Percentiles rank a stretch among this genome's conserved stretches.
These are phyloP conservation scores for Cucurbita pepo DNA, from an alignment of 306 rosid species.

Conservation along the genomic window DNA sequence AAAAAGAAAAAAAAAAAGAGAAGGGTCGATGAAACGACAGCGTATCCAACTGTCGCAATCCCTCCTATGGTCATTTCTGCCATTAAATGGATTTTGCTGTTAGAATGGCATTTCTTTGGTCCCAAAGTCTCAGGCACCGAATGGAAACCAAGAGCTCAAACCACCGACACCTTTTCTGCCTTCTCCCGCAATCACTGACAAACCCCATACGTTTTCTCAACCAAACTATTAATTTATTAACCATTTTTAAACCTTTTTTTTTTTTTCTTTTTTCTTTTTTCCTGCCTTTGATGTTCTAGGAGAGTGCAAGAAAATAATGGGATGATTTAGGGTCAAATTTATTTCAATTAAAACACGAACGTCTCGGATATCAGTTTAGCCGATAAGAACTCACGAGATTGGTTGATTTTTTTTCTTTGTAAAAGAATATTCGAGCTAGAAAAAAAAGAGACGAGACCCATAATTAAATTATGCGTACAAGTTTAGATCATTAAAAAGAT, in stretches of 20 bases:
- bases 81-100: not conserved
- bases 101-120: slow-evolving; percentile 10
- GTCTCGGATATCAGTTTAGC: no score
- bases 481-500: no score
- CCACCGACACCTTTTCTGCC: slow-evolving; percentile 30
- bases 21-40: not conserved
- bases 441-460: no score
- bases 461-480: no score
- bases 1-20: not conserved
- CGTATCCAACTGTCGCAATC: slow-evolving; percentile 3
- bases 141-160: slow-evolving; percentile 24
- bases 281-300: not conserved
- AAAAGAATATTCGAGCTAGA: no score
- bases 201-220: not conserved
- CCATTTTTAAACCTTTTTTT: not conserved
- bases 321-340: not conserved
- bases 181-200: slow-evolving; percentile 24
- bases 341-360: not conserved
- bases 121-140: slow-evolving; percentile 32
- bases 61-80: not conserved
- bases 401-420: not conserved
- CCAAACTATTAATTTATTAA: not conserved
- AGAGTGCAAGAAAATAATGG: not conserved
- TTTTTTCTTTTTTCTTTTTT: not conserved
- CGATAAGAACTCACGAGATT: not conserved